phyloP scores from a whole-genome alignment of 179 eudicot species.

The Dionaea muscipula region DNA sequence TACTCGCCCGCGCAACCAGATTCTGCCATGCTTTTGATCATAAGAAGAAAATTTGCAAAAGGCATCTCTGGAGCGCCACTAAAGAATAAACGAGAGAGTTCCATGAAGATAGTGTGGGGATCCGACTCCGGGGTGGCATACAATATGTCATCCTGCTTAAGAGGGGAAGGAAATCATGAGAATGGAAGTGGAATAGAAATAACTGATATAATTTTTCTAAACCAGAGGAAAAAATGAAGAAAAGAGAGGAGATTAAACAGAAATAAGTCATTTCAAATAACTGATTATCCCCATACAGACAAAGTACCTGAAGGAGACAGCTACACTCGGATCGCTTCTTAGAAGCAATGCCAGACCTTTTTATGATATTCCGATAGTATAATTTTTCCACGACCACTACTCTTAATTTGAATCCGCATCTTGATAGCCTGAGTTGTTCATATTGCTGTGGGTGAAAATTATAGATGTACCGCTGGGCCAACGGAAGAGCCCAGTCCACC shows the following conservation, averaged over 20 bases:
- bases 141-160: slow-evolving; percentile 42
- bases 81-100: slow-evolving; percentile 59
- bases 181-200: neutral
- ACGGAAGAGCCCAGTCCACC: slow-evolving; percentile 81
- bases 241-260: too few relatives aligned
- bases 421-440: slow-evolving; percentile 49
- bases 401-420: slow-evolving; percentile 28
- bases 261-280: too few relatives aligned
- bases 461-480: slow-evolving; percentile 77
- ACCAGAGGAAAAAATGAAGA: too few relatives aligned
- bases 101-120: slow-evolving; percentile 64
- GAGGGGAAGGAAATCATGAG: neutral
- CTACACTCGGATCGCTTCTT: slow-evolving; percentile 51
- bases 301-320: slow-evolving; percentile 73
- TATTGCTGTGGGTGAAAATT: slow-evolving; percentile 49
- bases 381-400: slow-evolving; percentile 65
- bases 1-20: slow-evolving; percentile 77
- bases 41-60: slow-evolving; percentile 83
- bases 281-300: neutral
- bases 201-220: neutral
- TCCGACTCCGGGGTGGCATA: slow-evolving; percentile 58
- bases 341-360: slow-evolving; percentile 36
- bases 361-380: slow-evolving; percentile 59
- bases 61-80: slow-evolving; percentile 52
- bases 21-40: slow-evolving; percentile 75